Percentiles rank a stretch among this genome's conserved stretches.
These are phyloP conservation scores for Leptomonas seymouri DNA, from an alignment of 208 protist species.

Conservation along the genomic window DNA sequence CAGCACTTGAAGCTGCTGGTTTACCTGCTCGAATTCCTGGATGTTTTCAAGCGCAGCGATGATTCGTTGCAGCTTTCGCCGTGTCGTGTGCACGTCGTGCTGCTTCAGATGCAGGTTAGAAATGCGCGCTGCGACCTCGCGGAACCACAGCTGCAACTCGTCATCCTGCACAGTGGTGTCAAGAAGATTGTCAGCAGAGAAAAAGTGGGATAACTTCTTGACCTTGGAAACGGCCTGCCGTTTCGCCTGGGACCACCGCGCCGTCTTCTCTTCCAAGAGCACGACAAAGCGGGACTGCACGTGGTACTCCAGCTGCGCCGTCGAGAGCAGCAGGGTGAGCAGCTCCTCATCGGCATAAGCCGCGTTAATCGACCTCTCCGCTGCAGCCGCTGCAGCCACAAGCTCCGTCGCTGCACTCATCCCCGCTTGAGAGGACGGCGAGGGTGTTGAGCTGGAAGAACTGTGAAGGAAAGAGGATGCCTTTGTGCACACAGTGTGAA, in stretches of 20 bases:
- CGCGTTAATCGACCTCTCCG: conserved; percentile 37
- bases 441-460: neutral
- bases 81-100: conserved; percentile 73
- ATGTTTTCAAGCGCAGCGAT: conserved; percentile 96
- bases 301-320: conserved; percentile 95
- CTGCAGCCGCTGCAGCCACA: conserved; percentile 5
- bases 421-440: conserved; percentile 21
- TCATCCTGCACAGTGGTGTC: conserved; percentile 78
- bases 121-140: conserved; percentile 84
- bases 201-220: conserved; percentile 91
- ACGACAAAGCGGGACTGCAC: conserved; percentile 89
- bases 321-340: conserved; percentile 93
- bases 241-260: conserved; percentile 88
- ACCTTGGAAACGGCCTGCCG: conserved; percentile 62
- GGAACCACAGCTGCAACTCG: conserved; percentile 95
- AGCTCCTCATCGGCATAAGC: conserved; percentile 61
- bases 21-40: conserved; percentile 96
- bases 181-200: conserved; percentile 84
- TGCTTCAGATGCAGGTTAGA: conserved; percentile 34
- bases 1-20: conserved; percentile 87
- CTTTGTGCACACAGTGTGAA: conserved; percentile 70
- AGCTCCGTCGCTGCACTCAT: neutral
- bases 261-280: conserved; percentile 88
- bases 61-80: conserved; percentile 96
- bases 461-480: neutral